Evolutionary conservation across 306 rosid genomes (phyloP), one percentile per base, ranked within the genome.

Genomic region (Luffa aegyptiaca): DNA sequence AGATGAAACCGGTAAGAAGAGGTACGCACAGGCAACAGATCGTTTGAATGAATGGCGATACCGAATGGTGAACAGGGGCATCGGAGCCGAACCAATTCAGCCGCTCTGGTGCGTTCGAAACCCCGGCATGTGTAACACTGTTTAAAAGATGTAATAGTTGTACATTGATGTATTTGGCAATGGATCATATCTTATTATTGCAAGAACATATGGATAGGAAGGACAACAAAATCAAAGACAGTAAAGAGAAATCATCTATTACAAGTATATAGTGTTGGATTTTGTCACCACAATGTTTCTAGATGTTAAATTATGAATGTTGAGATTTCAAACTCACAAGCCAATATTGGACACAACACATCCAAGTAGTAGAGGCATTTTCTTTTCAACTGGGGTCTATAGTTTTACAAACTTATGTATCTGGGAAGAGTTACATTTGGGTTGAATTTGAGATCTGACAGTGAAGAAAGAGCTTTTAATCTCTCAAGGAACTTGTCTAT

Each of bases 11-110:
- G 92, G 97, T 31, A 6, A 21, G 87, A 90, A 87, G 84, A 86
- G 98, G 66, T 88, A 48, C 59, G 95, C 86, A 0, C 93, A 90
- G 79, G 98, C 94, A 35, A 94, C 92, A 0, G 97, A 92, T 76
- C 80, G 97, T 71, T 39, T 94, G 86, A 92, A 84, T 81, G 97
- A 94, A 81, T 94, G 98, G 97, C 85, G 98, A 84, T 80, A 79
- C 78, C 84, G 97, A 86, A 91, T 90, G 89, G 91, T 92, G 8
- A 84, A 48, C 17, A 92, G 97, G 80, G 97, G 97, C 36, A 86
- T 92, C 12, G 80, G 86, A 33, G 98, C 97, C 42, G 97, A 94
- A 82, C 98, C 98, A 0, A 88, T 94, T 90, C 97, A 94, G 80
- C 97, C 97, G 51, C 92, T 94, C 51, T 92, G 96, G 93, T 94